Base-by-base conservation (phyloP, 768 basidiomycete species). In the Russula sp. region DNA sequence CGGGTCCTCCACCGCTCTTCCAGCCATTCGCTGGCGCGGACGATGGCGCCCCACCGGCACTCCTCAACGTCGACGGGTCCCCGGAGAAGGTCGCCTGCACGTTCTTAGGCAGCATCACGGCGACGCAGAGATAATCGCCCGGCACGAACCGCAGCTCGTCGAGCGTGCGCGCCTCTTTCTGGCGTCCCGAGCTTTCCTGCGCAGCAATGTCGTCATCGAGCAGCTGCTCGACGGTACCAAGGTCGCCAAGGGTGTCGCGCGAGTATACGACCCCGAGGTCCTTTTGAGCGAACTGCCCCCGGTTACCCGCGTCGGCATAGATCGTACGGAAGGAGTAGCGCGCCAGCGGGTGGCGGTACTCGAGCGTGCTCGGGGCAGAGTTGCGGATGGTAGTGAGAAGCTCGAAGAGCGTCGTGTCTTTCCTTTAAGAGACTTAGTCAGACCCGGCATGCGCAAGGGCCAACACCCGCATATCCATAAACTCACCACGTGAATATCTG, bases 231-330 rank as follows among this genome's bases (percentile, higher is more conserved):
- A 88, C 72, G 1, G 85, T 73, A 39, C 89, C 89, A 4, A 88
- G 86, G 72, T 91, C 90, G 53, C 89, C 89, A 2, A 91, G 82
- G 66, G 92, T 88, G 74, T 92, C 91, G 65, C 90, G 85, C 49
- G 89, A 89, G 73, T 89, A 88, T 44, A 93, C 86, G 69, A 82
- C 81, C 32, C 91, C 91, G 48, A 93, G 82, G 48, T 93, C 91
- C 75, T 91, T 91, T 71, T 84, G 82, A 0, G 84, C 77, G 66
- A 86, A 88, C 16, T 84, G 81, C 6, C 89, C 90, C 66, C 86
- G 84, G 72, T 83, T 84, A 6, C 82, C 79, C 9, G 84, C 78
- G 71, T 91, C 91, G 4, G 88, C 88, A 66, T 87, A 91, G 54
- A 92, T 82, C 9, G 88, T 84, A 44, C 87, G 82, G 79, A 93